Percentiles rank a stretch among this genome's conserved stretches.
Conservation (phyloP, 805 yeast genomes). For the Spencermartinsiella europaea region DNA sequence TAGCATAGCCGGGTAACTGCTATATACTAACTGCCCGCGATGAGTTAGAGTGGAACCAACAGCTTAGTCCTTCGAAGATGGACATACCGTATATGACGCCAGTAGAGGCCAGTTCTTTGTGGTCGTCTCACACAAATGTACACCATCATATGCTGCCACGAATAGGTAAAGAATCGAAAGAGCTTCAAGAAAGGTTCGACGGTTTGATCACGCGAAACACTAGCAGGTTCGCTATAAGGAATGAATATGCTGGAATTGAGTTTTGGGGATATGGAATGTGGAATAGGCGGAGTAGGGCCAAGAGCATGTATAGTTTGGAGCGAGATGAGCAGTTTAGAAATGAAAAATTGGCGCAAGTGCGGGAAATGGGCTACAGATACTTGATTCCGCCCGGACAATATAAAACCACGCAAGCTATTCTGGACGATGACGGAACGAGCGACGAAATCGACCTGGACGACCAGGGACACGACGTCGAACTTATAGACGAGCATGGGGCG, state of each 20-base stretch:
- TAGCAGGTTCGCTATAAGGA: background rate
- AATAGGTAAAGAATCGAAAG: background rate
- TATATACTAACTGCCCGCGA: no score
- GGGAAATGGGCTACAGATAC: conserved; percentile 38
- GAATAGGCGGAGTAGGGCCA: background rate
- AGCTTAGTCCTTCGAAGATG: no score
- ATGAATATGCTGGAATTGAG: background rate
- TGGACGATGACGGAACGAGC: conserved; percentile 17
- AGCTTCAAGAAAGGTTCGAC: background rate
- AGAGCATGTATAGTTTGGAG: background rate
- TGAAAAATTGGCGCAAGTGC: background rate
- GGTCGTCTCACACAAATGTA: background rate
- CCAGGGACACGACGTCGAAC: conserved; percentile 22
- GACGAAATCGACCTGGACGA: conserved; percentile 13
- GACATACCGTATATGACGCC: background rate
- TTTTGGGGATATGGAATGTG: background rate
- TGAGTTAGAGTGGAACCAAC: no score
- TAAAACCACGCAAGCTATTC: conserved; percentile 42
- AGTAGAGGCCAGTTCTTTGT: background rate
- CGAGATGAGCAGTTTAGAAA: background rate
- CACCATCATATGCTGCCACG: background rate
- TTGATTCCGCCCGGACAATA: conserved; percentile 56
- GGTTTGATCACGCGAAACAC: background rate
- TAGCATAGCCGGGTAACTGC: no score
- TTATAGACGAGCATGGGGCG: conserved; percentile 5